A percentile compares a stretch with the other conserved stretches of the same genome.
phyloP scores from a whole-genome alignment of 179 eudicot species.

The Actinidia chinensis region DNA sequence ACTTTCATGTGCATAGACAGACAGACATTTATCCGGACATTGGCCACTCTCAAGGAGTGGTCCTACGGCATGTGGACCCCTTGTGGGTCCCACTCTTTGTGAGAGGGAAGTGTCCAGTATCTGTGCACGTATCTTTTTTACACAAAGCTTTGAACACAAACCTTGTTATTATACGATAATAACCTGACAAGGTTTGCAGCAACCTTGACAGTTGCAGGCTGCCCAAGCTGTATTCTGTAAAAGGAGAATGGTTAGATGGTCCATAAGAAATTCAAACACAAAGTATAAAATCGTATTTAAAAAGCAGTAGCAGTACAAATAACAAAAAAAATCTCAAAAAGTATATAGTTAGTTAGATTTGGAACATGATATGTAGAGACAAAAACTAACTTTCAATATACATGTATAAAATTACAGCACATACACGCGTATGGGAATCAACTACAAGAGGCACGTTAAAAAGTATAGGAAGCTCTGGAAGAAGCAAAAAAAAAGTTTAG shows the following conservation, averaged over 20 bases:
- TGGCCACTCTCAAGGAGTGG: no score
- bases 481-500: background rate
- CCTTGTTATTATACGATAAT: slow-evolving; percentile 86
- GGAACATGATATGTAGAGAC: slow-evolving; percentile 1
- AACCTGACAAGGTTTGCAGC: slow-evolving; percentile 90
- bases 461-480: background rate
- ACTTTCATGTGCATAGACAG: no score
- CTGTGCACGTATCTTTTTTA: no score
- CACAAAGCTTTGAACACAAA: slow-evolving; percentile 18
- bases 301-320: background rate
- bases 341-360: background rate
- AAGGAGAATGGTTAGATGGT: background rate
- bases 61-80: no score
- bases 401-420: background rate
- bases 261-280: slow-evolving; percentile 6
- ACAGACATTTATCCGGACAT: no score
- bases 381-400: background rate
- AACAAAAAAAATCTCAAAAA: slow-evolving; percentile 1
- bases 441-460: background rate
- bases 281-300: background rate
- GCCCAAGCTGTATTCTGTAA: slow-evolving; percentile 86
- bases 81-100: no score
- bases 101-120: no score
- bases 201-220: slow-evolving; percentile 97
- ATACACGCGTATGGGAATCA: background rate